Percentiles rank a stretch among this genome's conserved stretches.
phyloP scores from a whole-genome alignment of 495 filamentous ascomycete genomes.

The Amorphotheca resinae region DNA sequence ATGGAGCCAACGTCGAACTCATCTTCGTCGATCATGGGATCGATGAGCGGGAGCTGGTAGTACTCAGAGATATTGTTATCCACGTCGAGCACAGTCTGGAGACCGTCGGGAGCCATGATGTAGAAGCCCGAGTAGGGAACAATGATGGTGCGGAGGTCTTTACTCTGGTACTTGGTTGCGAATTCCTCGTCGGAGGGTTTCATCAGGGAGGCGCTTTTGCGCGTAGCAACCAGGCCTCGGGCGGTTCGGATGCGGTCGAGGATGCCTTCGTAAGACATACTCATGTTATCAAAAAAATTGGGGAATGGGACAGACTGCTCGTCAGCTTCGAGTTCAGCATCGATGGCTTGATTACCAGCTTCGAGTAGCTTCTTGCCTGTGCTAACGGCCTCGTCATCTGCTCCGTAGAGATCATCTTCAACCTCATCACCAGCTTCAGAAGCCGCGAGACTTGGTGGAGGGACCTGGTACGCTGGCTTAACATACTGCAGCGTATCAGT shows the following conservation, averaged over 20 bases:
- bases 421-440: not conserved
- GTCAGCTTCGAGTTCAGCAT: not conserved
- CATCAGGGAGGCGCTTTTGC: too few species aligned
- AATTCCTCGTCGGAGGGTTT: too few species aligned
- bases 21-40: not conserved
- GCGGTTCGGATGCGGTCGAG: too few species aligned
- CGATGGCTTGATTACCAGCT: too few species aligned
- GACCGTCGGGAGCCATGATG: not conserved
- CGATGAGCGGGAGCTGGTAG: constrained; percentile 6
- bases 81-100: not conserved
- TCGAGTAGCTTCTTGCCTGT: too few species aligned
- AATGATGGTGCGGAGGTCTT: not conserved
- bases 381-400: too few species aligned
- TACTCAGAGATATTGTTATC: not conserved
- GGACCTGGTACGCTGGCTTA: not conserved
- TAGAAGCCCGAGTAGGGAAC: not conserved
- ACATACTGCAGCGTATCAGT: not conserved
- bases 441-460: not conserved
- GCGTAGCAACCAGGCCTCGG: too few species aligned
- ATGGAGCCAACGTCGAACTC: not conserved
- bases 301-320: too few species aligned
- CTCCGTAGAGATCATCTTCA: too few species aligned
- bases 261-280: too few species aligned
- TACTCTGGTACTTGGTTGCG: not conserved
- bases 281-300: too few species aligned